phyloP scores from a whole-genome alignment of 169 alveolate genomes.

The Ichthyophthirius multifiliis region DNA sequence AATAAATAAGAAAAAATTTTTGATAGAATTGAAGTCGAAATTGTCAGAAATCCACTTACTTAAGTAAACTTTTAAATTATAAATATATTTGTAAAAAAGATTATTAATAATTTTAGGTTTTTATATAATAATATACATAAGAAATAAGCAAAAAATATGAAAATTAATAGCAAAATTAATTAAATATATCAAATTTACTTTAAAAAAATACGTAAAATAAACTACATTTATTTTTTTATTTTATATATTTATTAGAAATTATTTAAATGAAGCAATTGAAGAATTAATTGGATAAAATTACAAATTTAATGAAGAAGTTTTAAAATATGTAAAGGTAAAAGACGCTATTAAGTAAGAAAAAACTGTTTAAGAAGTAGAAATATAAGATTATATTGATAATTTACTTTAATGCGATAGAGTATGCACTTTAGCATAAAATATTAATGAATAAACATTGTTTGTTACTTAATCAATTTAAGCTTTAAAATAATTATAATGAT shows the following conservation, averaged over 20 bases:
- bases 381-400: neutral
- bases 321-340: conserved; percentile 5
- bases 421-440: neutral
- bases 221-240: neutral
- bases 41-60: conserved; percentile 6
- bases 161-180: neutral
- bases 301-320: neutral
- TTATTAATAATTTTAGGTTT: neutral
- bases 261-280: neutral
- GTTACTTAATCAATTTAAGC: neutral
- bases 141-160: neutral
- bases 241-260: neutral
- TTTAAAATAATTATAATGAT: neutral
- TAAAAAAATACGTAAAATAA: neutral
- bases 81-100: neutral
- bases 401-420: neutral
- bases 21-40: neutral
- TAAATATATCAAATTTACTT: neutral
- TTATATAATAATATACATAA: neutral
- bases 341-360: neutral
- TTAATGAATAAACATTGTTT: neutral
- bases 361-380: neutral
- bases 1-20: neutral
- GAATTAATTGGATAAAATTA: neutral
- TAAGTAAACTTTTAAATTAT: neutral